Evolutionary conservation across 176 grass and related monocot species (phyloP).

Genomic region (Puya raimondii): DNA sequence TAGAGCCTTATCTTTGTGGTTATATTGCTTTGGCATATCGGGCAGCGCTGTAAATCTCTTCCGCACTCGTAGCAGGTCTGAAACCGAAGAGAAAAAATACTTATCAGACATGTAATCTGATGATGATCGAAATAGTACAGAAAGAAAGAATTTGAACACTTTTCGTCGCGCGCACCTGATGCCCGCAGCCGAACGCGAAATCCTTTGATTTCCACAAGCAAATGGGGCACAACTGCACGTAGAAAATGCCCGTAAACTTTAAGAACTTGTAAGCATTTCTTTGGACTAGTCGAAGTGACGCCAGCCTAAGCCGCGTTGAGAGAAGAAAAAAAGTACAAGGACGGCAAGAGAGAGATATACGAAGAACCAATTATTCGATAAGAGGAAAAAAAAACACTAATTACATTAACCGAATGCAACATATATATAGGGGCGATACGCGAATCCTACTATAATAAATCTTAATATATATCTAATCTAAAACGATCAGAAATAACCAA

Average conservation of each 20-base stretch:
- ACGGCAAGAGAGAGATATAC: neutral
- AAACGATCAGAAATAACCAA: no score
- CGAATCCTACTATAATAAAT: no score
- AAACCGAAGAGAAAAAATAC: slow-evolving; percentile 18
- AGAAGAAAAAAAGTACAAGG: no score
- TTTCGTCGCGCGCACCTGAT: slow-evolving; percentile 50
- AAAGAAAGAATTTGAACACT: neutral
- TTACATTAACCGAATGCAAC: no score
- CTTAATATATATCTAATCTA: no score
- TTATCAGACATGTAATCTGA: neutral
- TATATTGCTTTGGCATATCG: slow-evolving; percentile 70
- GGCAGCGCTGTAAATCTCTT: slow-evolving; percentile 52
- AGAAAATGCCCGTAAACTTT: slow-evolving; percentile 10
- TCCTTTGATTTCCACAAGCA: slow-evolving; percentile 92
- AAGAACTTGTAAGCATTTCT: neutral
- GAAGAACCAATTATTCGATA: no score
- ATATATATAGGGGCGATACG: no score
- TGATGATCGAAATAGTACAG: neutral
- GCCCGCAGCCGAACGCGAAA: slow-evolving; percentile 92
- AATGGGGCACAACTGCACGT: slow-evolving; percentile 65
- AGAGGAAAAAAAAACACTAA: no score
- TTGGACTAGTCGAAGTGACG: neutral
- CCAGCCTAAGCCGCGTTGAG: neutral
- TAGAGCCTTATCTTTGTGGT: slow-evolving; percentile 89
- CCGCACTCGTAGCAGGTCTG: slow-evolving; percentile 92